phyloP scores from a whole-genome alignment of 495 filamentous ascomycete genomes.

The Echria macrotheca region DNA sequence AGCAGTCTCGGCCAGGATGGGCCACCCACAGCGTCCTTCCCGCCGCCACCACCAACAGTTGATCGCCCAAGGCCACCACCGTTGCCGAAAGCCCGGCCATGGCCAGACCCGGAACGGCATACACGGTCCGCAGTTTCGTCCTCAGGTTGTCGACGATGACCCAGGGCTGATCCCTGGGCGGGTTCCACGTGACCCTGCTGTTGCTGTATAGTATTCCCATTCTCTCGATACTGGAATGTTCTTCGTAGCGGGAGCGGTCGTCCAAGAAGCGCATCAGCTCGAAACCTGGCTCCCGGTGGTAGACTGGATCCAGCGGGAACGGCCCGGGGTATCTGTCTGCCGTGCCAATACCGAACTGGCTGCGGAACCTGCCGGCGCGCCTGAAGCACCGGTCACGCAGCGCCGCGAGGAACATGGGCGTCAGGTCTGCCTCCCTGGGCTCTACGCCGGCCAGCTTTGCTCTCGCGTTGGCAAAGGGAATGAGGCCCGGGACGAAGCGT shows the following conservation, averaged over 20 bases:
- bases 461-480: background rate
- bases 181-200: slow-evolving; percentile 30
- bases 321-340: too few species aligned
- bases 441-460: background rate
- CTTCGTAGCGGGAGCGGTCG: background rate
- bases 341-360: background rate
- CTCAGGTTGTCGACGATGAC: slow-evolving; percentile 27
- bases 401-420: background rate
- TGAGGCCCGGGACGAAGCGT: background rate
- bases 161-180: background rate
- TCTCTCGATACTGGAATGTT: background rate
- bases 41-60: slow-evolving; percentile 20
- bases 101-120: slow-evolving; percentile 11
- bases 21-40: slow-evolving; percentile 22
- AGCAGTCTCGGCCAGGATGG: background rate
- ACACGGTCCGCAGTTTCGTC: slow-evolving; percentile 23
- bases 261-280: too few species aligned
- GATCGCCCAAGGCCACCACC: slow-evolving; percentile 24
- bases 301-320: too few species aligned
- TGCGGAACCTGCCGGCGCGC: background rate
- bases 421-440: too few species aligned
- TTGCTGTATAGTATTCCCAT: slow-evolving; percentile 14
- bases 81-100: slow-evolving; percentile 5
- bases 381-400: background rate
- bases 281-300: too few species aligned